phyloP scores from a whole-genome alignment of 2,329 filamentous ascomycete genomes.

The Penicillium thymicola region DNA sequence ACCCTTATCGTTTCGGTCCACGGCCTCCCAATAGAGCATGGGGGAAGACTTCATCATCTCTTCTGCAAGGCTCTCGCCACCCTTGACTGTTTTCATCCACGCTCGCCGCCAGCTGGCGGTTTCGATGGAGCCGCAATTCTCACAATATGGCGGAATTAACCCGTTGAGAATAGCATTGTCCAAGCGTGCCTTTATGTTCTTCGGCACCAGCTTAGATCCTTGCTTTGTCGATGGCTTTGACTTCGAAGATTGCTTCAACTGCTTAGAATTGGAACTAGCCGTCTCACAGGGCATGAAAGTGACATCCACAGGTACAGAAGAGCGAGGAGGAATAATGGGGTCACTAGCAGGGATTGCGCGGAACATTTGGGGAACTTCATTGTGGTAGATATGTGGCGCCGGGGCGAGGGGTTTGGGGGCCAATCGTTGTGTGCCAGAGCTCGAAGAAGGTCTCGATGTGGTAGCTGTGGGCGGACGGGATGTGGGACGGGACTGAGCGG shows the following conservation, averaged over 20 bases:
- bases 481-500: not conserved
- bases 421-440: conserved; percentile 31
- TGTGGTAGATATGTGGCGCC: conserved; percentile 36
- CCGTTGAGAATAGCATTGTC: conserved; percentile 67
- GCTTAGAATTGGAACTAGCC: not conserved
- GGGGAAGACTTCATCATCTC: conserved; percentile 69
- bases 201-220: conserved; percentile 61
- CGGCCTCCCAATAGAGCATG: conserved; percentile 69
- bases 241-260: conserved; percentile 25
- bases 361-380: conserved; percentile 32
- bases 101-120: conserved; percentile 96
- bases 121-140: conserved; percentile 91
- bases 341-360: conserved; percentile 50
- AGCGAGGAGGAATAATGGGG: conserved; percentile 36
- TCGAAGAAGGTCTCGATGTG: conserved; percentile 39
- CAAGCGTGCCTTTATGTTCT: conserved; percentile 57
- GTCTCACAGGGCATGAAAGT: conserved; percentile 41
- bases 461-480: conserved; percentile 3
- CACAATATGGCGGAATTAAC: conserved; percentile 81
- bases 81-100: conserved; percentile 72
- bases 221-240: conserved; percentile 34
- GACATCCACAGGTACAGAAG: conserved; percentile 42
- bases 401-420: conserved; percentile 39
- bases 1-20: conserved; percentile 61
- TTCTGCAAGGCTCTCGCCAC: conserved; percentile 66